These are phyloP conservation scores for Ephemerocybe angulata DNA, from an alignment of 768 basidiomycete genomes.

Conservation along the genomic window DNA sequence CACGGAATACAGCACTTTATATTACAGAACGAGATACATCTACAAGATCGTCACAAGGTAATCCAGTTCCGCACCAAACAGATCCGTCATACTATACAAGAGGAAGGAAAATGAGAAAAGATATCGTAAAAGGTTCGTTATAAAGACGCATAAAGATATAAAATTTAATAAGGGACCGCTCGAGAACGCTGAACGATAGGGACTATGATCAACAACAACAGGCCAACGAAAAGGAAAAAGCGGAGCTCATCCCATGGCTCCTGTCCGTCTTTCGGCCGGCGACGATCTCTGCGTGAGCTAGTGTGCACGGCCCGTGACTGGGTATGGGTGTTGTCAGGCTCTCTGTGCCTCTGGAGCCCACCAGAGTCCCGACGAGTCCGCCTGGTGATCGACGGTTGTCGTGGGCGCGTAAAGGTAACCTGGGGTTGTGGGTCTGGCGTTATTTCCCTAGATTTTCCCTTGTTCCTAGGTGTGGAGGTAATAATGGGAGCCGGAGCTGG, in stretches of 20 bases:
- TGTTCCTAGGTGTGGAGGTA: not conserved
- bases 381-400: not conserved
- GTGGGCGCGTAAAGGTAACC: not conserved
- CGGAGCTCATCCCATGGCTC: not conserved
- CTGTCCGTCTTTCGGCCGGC: not conserved
- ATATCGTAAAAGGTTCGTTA: not conserved
- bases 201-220: not conserved
- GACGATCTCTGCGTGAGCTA: not conserved
- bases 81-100: too few relatives aligned
- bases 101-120: not conserved
- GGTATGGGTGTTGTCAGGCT: not conserved
- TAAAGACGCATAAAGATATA: not conserved
- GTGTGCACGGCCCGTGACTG: not conserved
- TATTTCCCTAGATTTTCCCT: not conserved
- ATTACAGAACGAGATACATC: too few relatives aligned
- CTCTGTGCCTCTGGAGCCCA: not conserved
- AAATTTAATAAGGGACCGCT: not conserved
- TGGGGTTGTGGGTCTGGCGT: not conserved
- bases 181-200: not conserved
- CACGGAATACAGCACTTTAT: too few relatives aligned
- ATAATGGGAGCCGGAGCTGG: not conserved
- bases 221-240: not conserved
- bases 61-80: too few relatives aligned
- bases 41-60: too few relatives aligned
- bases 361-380: not conserved